phyloP scores from a whole-genome alignment of 2,329 filamentous ascomycete species.

The Exophiala aquamarina region DNA sequence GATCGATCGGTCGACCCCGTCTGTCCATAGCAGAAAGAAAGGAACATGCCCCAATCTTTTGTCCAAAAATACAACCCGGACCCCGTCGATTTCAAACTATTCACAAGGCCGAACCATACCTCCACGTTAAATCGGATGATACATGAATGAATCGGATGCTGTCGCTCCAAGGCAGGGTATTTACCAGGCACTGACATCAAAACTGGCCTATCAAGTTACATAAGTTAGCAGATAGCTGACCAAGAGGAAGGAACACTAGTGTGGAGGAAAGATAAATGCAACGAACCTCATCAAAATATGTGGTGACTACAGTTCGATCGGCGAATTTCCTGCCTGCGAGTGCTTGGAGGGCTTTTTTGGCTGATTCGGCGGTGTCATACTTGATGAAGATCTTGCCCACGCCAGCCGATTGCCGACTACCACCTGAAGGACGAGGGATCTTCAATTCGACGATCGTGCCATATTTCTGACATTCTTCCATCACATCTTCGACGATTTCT shows the following conservation, averaged over 20 bases:
- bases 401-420: slow-evolving; percentile 78
- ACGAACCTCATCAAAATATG: slow-evolving; percentile 86
- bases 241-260: neutral
- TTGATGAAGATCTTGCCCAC: slow-evolving; percentile 99
- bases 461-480: slow-evolving; percentile 90
- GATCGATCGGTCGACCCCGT: too few relatives aligned
- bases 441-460: slow-evolving; percentile 85
- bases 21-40: too few relatives aligned
- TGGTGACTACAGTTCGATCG: slow-evolving; percentile 92
- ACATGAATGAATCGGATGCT: too few relatives aligned
- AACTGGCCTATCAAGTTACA: slow-evolving; percentile 70
- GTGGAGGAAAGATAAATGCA: neutral
- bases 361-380: slow-evolving; percentile 74
- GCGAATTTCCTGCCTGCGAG: slow-evolving; percentile 94
- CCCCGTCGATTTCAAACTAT: too few relatives aligned
- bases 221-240: slow-evolving; percentile 21
- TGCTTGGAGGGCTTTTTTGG: slow-evolving; percentile 81
- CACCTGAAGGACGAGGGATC: slow-evolving; percentile 81
- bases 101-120: too few relatives aligned
- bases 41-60: too few relatives aligned
- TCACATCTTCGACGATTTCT: slow-evolving; percentile 97
- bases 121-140: too few relatives aligned
- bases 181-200: slow-evolving; percentile 88
- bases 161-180: neutral
- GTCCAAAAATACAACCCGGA: too few relatives aligned